phyloP scores from a whole-genome alignment of 164 flowering plant species.

The Vitis rotundifolia region DNA sequence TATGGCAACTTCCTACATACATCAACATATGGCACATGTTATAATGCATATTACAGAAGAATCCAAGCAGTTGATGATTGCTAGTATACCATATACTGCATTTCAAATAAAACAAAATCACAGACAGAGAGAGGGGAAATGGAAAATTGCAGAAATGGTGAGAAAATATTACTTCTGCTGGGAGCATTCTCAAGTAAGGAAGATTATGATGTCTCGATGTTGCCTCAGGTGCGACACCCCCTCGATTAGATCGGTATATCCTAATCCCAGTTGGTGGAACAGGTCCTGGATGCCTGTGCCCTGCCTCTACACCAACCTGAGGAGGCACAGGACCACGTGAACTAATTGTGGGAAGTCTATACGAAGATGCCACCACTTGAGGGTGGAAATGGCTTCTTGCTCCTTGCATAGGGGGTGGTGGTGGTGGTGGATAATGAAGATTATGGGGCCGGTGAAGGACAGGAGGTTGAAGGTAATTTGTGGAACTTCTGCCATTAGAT shows the following conservation, averaged over 20 bases:
- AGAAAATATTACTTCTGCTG: conserved; percentile 53
- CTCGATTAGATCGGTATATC: conserved; percentile 44
- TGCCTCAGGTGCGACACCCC: conserved; percentile 35
- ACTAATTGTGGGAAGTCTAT: conserved; percentile 31
- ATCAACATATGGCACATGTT: not conserved
- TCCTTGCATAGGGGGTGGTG: conserved; percentile 40
- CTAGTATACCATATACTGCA: not conserved
- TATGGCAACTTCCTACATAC: conserved; percentile 63
- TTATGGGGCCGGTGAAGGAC: conserved; percentile 38
- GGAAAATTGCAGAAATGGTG: not conserved
- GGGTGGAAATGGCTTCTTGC: conserved; percentile 45
- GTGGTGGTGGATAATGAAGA: conserved; percentile 26
- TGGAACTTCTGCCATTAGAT: conserved; percentile 34
- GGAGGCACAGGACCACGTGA: conserved; percentile 26
- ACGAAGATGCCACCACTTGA: conserved; percentile 42
- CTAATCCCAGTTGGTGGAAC: conserved; percentile 47
- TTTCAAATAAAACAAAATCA: not conserved
- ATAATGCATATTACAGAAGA: not conserved
- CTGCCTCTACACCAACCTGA: conserved; percentile 39
- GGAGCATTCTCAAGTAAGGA: conserved; percentile 57
- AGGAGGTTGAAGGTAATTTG: conserved; percentile 42
- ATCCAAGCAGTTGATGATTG: not conserved
- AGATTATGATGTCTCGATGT: conserved; percentile 37
- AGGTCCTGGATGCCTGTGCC: conserved; percentile 40
- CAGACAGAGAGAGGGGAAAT: not conserved